Conservation (phyloP, 441 rosid species). For the Adansonia gregorii region DNA sequence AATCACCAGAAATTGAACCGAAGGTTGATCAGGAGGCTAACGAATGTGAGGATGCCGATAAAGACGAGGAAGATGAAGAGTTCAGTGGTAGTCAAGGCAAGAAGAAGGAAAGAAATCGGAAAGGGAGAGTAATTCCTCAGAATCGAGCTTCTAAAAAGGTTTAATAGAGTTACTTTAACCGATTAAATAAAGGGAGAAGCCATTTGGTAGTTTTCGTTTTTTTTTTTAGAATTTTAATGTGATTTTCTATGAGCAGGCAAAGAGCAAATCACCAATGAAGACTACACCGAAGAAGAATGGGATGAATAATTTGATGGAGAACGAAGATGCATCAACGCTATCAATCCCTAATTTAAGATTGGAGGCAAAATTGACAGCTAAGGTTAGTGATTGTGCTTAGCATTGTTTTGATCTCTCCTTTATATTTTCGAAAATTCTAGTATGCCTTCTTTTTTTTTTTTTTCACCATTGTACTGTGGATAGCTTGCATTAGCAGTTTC, state of each 20-base stretch:
- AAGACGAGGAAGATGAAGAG: constrained; percentile 43
- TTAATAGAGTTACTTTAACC: constrained; percentile 19
- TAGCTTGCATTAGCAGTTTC: constrained; percentile 11
- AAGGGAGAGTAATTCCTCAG: constrained; percentile 53
- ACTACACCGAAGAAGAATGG: constrained; percentile 56
- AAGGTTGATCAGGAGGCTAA: constrained; percentile 39
- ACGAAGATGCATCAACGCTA: constrained; percentile 37
- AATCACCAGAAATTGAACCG: constrained; percentile 43
- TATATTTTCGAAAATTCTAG: not conserved
- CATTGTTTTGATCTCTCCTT: not conserved
- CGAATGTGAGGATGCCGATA: constrained; percentile 33
- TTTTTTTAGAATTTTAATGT: not conserved
- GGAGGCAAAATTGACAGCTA: constrained; percentile 76
- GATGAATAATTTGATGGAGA: constrained; percentile 30
- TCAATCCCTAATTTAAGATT: constrained; percentile 70
- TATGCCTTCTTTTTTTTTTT: not conserved
- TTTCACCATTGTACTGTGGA: not conserved
- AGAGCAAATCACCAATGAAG: constrained; percentile 46
- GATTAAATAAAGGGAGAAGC: not conserved
- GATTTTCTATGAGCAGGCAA: constrained; percentile 30
- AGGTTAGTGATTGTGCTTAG: constrained; percentile 46
- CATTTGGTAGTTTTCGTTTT: not conserved
- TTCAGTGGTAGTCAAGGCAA: constrained; percentile 58
- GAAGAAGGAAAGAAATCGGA: constrained; percentile 50
- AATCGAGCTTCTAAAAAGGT: constrained; percentile 57